Conservation (phyloP, 2,329 filamentous ascomycete genomes). For the Diaporthe vaccinii region DNA sequence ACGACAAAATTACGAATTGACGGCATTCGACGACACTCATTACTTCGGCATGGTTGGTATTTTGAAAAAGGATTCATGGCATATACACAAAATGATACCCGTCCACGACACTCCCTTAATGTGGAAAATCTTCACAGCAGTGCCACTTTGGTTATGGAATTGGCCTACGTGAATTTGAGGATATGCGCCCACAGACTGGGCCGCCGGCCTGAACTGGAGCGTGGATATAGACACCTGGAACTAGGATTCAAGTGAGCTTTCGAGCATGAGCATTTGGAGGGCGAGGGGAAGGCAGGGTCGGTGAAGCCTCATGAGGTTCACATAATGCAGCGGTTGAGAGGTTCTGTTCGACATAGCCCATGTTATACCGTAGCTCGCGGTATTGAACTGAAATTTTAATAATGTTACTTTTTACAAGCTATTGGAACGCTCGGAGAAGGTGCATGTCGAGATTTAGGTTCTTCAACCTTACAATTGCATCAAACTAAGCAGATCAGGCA, state of each 20-base stretch:
- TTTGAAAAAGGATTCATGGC: conserved; percentile 2
- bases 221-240: background rate
- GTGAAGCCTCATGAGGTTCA: background rate
- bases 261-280: background rate
- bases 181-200: background rate
- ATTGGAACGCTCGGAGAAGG: background rate
- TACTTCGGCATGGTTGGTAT: conserved; percentile 8
- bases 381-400: conserved; percentile 25
- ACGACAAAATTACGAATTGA: conserved; percentile 16
- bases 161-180: background rate
- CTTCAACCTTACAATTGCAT: background rate
- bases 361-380: conserved; percentile 32
- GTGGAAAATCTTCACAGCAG: background rate
- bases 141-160: background rate
- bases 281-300: background rate
- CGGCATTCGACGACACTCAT: conserved; percentile 14
- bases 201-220: background rate
- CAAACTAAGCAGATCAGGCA: too few species aligned
- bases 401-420: background rate
- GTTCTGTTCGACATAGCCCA: background rate
- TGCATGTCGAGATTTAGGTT: too few species aligned
- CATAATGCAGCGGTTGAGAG: conserved; percentile 18
- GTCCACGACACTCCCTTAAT: conserved; percentile 37
- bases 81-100: conserved; percentile 36
- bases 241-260: background rate